Evolutionary conservation across 2,329 filamentous ascomycete genomes (phyloP).

Genomic region (Penicillium crustosum): DNA sequence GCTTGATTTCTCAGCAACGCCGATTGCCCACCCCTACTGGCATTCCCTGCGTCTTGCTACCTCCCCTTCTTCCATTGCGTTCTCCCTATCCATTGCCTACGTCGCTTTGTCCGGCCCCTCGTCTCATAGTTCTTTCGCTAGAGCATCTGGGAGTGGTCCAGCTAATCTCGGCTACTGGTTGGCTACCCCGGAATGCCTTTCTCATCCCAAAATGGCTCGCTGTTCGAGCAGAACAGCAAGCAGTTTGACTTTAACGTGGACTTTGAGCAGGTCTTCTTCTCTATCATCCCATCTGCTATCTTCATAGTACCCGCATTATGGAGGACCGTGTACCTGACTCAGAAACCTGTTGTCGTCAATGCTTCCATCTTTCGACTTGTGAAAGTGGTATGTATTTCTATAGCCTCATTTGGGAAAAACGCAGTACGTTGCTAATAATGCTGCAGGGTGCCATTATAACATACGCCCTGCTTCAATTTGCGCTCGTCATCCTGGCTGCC

Average conservation of each 20-base stretch:
- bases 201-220: neutral
- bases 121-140: neutral
- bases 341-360: too few relatives aligned
- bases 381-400: too few relatives aligned
- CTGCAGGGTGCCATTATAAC: too few relatives aligned
- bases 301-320: neutral
- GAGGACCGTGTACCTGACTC: neutral
- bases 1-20: neutral
- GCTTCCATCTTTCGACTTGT: too few relatives aligned
- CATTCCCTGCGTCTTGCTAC: neutral
- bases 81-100: neutral
- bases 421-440: too few relatives aligned
- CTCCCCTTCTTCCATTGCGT: neutral
- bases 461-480: too few relatives aligned
- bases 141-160: neutral
- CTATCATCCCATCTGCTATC: neutral
- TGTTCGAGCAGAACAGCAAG: neutral
- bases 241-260: neutral
- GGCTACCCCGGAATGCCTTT: neutral
- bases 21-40: too few relatives aligned
- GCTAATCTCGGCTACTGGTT: neutral
- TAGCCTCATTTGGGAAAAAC: too few relatives aligned
- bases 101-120: neutral
- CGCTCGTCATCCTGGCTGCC: too few relatives aligned
- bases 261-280: neutral